A percentile compares a stretch with the other conserved stretches of the same genome.
Conservation (phyloP, 2,329 filamentous ascomycete species). For the Cyanodermella asteris region DNA sequence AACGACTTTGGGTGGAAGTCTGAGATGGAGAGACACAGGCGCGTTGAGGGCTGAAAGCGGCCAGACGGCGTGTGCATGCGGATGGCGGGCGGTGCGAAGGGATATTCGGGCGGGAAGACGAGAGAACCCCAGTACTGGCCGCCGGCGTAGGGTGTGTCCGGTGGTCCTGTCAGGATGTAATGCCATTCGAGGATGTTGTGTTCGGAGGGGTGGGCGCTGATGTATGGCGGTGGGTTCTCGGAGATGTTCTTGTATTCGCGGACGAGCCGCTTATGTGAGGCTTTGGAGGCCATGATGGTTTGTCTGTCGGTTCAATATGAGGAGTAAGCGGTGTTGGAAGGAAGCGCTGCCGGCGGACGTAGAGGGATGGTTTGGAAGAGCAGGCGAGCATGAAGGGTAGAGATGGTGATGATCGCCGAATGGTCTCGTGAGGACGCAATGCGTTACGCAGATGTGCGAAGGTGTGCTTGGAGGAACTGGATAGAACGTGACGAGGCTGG, state of each 20-base stretch:
- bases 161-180: conserved; percentile 85
- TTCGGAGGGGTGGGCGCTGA: conserved; percentile 72
- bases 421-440: too few relatives aligned
- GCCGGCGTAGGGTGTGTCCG: conserved; percentile 77
- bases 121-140: conserved; percentile 98
- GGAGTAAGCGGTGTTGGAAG: background rate
- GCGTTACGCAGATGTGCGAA: too few relatives aligned
- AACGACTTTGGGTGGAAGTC: conserved; percentile 97
- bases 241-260: conserved; percentile 43
- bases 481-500: too few relatives aligned
- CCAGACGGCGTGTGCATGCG: conserved; percentile 97
- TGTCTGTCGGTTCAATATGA: too few relatives aligned
- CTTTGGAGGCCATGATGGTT: too few relatives aligned
- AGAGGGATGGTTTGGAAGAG: background rate
- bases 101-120: conserved; percentile 88
- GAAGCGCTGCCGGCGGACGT: background rate
- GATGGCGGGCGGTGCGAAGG: conserved; percentile 89
- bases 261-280: too few relatives aligned
- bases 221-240: conserved; percentile 69
- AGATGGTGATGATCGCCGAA: too few relatives aligned
- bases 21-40: conserved; percentile 84
- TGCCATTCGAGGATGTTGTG: conserved; percentile 92
- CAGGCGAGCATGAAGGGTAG: too few relatives aligned
- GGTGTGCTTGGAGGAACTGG: too few relatives aligned
- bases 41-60: conserved; percentile 78